Evolutionary conservation across 1,139 yeast genomes (phyloP), one percentile per base, ranked within the genome.

Genomic region (Lodderomyces pseudojiufengensis): DNA sequence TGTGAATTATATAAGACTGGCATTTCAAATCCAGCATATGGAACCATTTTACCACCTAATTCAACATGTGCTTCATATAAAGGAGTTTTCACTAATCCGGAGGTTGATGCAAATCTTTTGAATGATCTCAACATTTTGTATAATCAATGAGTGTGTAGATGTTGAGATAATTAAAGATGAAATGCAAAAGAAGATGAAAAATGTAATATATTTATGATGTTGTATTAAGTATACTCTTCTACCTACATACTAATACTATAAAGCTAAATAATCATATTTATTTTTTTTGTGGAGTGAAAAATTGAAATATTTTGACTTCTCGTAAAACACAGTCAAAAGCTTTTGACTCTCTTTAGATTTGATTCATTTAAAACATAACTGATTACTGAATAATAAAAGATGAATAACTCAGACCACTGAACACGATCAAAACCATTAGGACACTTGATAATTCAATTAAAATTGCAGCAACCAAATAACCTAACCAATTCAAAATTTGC

Each of bases 11-110:
- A 92, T 32, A 87, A 63, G 9, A 92, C 90, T 2, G 98, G 98
- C 97, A 92, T 90, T 35, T 82, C 78, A 55, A 76, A 92, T 12
- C 97, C 97, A 20, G 97, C 97, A 61, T 86, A 92, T 29, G 92
- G 95, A 3, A 88, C 97, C 83, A 92, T 82, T 43, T 85, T 88
- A 10, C 90, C 98, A 5, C 90, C 92, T 34, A 79, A 67, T 41
- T 76, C 75, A 25, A 83, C 65, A 56, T 92, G 97, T 27, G 88
- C 72, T 44, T 83, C 88, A 55, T 83, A 77, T 34, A 92, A 71
- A 4, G 97, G 95, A 1, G 98, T 92, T 52, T 77, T 82, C 42
- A 59, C 47, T 24, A 73, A 58, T 15, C 34, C 35, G 3, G 46
- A 31, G 9, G 51, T 36, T 3, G 57, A 42, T n/a, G 70, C 60